Evolutionary conservation across 1,284 basidiomycete genomes (phyloP), one percentile per base, ranked within the genome.

Genomic region (Ustilago trichophora): DNA sequence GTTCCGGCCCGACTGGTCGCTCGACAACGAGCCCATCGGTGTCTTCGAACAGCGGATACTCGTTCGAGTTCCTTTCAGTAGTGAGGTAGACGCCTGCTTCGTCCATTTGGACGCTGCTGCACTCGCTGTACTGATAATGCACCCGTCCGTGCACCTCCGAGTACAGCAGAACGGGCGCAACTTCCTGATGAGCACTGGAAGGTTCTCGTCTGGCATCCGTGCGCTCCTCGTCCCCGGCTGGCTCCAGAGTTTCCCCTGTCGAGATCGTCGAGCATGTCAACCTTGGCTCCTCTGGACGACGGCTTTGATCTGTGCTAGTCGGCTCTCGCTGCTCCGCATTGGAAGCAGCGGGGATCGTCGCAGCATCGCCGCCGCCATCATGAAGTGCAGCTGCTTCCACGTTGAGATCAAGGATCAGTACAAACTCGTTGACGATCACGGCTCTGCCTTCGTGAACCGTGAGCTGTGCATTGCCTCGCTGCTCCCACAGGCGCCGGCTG

Each of bases 41-140:
- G n/a, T n/a, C n/a, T n/a, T n/a, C n/a, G n/a, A n/a, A n/a, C n/a
- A n/a, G n/a, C n/a, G n/a, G n/a, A n/a, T n/a, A n/a, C n/a, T n/a
- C n/a, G n/a, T n/a, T n/a, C n/a, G n/a, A n/a, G n/a, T n/a, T n/a
- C n/a, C n/a, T n/a, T 43, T 65, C 56, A 3, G 26, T 26, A 3
- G 62, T 51, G n/a, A 52, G 13, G 34, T 65, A 58, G n/a, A 58
- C 29, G 16, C 46, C 48, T 2, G 41, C 54, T 18, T 54, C 53
- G 33, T 72, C 65, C 68, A 67, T 67, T 41, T 72, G 68, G 3
- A 67, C 22, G 34, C 68, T 68, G 50, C 64, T 67, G 35, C 64
- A 72, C 3, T 29, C 36, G 13, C 16, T 22, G 37, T 49, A 57
- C n/a, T n/a, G n/a, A n/a, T n/a, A n/a, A n/a, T n/a, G n/a, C n/a